These are phyloP conservation scores for Oryza meridionalis DNA, from an alignment of 176 grass and related monocot genomes.

Conservation along the genomic window DNA sequence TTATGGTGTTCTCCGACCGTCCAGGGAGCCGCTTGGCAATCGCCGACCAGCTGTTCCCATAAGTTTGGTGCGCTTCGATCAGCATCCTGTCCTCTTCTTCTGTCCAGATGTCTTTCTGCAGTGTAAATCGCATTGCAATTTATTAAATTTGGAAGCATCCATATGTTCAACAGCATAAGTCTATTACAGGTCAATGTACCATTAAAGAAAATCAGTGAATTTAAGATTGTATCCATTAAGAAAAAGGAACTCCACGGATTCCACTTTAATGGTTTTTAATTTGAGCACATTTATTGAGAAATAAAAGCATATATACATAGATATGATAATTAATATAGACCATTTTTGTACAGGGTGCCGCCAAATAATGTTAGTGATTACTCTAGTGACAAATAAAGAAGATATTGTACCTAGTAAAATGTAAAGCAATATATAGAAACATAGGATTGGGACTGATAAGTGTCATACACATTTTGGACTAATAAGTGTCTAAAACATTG, in stretches of 20 bases:
- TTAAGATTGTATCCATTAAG: background rate
- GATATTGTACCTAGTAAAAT: no score
- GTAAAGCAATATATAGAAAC: no score
- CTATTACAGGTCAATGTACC: no score
- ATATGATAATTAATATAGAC: background rate
- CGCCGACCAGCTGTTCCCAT: conserved; percentile 65
- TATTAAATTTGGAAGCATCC: background rate
- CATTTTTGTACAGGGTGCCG: no score
- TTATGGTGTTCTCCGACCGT: conserved; percentile 71
- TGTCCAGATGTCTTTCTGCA: conserved; percentile 65
- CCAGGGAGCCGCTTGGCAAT: conserved; percentile 61
- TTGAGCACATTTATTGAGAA: background rate
- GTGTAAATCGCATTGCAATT: background rate
- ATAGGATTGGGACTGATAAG: no score
- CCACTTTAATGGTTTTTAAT: background rate
- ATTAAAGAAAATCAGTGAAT: background rate
- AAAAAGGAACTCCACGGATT: background rate
- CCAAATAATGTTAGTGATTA: no score
- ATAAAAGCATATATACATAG: background rate
- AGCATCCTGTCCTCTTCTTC: conserved; percentile 64
- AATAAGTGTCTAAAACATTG: no score
- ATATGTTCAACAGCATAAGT: background rate
- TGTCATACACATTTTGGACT: no score
- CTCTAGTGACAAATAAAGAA: no score
- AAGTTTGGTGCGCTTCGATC: conserved; percentile 50